Evolutionary conservation across 2,329 filamentous ascomycete species (phyloP), one percentile per base, ranked within the genome.

Genomic region (Chaetomiaceae sp.): DNA sequence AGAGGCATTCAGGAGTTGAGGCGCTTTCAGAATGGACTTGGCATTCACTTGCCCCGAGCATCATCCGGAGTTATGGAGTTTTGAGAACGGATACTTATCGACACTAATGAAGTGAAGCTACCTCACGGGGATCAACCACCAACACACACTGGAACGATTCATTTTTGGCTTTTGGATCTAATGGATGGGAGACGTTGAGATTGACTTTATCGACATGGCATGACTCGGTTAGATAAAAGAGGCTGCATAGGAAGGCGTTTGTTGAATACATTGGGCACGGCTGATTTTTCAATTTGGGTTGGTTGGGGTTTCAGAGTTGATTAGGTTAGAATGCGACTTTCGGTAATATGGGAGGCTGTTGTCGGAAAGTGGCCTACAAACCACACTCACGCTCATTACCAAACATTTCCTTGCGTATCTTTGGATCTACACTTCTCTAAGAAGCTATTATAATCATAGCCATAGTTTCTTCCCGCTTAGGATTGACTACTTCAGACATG

Each of bases 351-450:
- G 45, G 40, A 46, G 25, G 14, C 8, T 11, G 2, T 20, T 16
- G 4, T 20, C 13, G 18, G 25, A 13, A 27, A 34, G 27, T 46
- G 20, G n/a, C 14, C 14, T 14, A 13, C 11, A 42, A 5, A 32
- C 52, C 52, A 46, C 41, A 21, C n/a, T 30, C 41, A 54, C 46
- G 34, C 42, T 46, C 52, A n/a, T 54, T 46, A 47, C 41, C 6
- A 43, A 29, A 40, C 8, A 41, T 54, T 50, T 50, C 51, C 47
- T 54, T 50, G 51, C 40, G 40, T 53, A 44, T 51, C 36, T 8
- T 4, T 14, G 23, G 14, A 21, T 27, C 27, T 21, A 9, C n/a
- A 9, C 14, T 33, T 25, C n/a, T 32, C 18, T 14, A 16, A 13
- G 25, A 20, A 23, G 18, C 36, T 23, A 25, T 14, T 25, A 48